A percentile compares a stretch with the other conserved stretches of the same genome.
Conservation (phyloP, 1,284 basidiomycete genomes). For the Ganoderma meredithae region DNA sequence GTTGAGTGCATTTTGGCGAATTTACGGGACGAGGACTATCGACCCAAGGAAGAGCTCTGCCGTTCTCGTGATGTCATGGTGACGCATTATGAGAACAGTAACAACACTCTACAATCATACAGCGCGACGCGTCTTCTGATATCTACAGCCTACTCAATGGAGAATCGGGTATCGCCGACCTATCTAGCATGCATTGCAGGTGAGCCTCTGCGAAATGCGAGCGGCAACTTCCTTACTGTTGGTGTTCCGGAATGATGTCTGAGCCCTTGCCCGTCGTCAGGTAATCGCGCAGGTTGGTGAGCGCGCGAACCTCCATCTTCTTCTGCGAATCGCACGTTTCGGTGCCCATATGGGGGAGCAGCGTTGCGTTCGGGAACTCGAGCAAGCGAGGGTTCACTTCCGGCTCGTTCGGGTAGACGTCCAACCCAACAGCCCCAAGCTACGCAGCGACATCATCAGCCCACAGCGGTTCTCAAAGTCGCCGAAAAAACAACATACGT, state of each 20-base stretch:
- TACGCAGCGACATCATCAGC: constrained; percentile 45
- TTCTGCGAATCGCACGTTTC: constrained; percentile 84
- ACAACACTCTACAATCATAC: neutral
- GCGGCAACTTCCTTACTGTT: constrained; percentile 19
- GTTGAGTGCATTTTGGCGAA: no score
- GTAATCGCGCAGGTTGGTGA: constrained; percentile 76
- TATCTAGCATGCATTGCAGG: neutral
- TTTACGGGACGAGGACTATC: no score
- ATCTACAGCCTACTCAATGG: constrained; percentile 6
- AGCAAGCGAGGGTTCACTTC: constrained; percentile 83
- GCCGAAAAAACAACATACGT: constrained; percentile 55
- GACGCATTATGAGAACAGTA: neutral
- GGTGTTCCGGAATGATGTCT: constrained; percentile 73
- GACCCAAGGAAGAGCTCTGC: no score
- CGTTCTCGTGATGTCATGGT: no score
- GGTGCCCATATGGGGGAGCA: constrained; percentile 93
- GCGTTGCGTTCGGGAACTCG: constrained; percentile 81
- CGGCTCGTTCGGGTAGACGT: constrained; percentile 92
- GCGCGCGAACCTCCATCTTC: constrained; percentile 83
- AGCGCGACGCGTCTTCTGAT: neutral
- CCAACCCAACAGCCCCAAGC: constrained; percentile 86
- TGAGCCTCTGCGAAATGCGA: neutral
- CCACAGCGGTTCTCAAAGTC: neutral
- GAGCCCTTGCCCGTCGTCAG: constrained; percentile 66
- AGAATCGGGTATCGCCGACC: neutral